Base-by-base conservation (phyloP, 148 eudicot species). In the Vaccinium macrocarpon region DNA sequence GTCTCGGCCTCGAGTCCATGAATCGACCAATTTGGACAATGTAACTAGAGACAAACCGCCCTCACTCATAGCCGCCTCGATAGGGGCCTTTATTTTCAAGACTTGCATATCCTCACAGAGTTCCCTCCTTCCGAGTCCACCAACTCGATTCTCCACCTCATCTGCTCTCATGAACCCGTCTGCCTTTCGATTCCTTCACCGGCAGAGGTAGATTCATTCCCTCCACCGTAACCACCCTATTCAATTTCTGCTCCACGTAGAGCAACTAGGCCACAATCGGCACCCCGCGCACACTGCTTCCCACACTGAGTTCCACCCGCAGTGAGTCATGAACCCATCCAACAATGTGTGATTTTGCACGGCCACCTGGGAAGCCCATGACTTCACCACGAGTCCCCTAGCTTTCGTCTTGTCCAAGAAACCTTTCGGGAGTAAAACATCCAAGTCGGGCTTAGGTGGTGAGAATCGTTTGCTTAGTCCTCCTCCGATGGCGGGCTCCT, bases 251-350 rank as follows among this genome's bases (percentile, higher is more conserved):
- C 84, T 91, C 94, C 1, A 92, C 89, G 42, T 90, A 89, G 73
- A 89, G 71, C 16, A 90, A 91, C 91, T 92, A 92, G n/a, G 88
- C 91, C 75, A 88, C 83, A 89, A 92, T 89, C 1, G 94, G 92
- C 50, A 90, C 87, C 0, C 92, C 92, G 83, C 86, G 6, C 84
- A 79, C 11, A 88, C 78, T 0, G 91, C 89, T 57, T 92, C 94
- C 86, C 90, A 74, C 18, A 81, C 85, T 23, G 92, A 92, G 86
- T 90, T 92, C 94, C 94, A 92, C 52, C 92, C 94, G 55, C 94
- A 93, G 71, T 91, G 92, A 32, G 90, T 88, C 87, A 91, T 91
- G 27, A 93, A 93, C 8, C 93, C 95, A 7, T 94, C 95, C 6
- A 91, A 87, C 0, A 94, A 84, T 18, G 70, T 88, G 42, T 90